Evolutionary conservation across 2,329 filamentous ascomycete genomes (phyloP).

Genomic region (Calonectria hawksworthii): DNA sequence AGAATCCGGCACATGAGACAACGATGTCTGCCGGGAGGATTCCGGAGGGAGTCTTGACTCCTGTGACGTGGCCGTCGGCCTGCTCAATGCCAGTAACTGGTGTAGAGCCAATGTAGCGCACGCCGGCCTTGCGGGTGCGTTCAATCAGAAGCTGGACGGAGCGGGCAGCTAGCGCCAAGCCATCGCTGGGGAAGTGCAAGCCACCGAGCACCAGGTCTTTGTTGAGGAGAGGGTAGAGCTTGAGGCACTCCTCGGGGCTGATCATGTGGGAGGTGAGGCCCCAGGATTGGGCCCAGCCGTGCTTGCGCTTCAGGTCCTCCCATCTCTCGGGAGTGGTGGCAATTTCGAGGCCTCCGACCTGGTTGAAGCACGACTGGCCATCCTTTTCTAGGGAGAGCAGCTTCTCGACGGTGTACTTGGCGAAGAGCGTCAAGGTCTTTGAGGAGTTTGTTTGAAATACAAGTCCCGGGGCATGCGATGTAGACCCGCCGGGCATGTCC

Average conservation of each 20-base stretch:
- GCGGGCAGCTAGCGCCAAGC: conserved; percentile 71
- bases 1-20: conserved; percentile 75
- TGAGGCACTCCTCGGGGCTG: conserved; percentile 64
- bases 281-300: conserved; percentile 73
- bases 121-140: conserved; percentile 69
- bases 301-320: conserved; percentile 73
- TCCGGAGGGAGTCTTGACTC: conserved; percentile 64
- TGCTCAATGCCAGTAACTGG: conserved; percentile 70
- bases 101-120: conserved; percentile 69
- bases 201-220: conserved; percentile 68
- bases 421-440: conserved; percentile 70
- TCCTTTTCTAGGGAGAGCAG: conserved; percentile 62
- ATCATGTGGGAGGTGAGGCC: conserved; percentile 69
- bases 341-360: conserved; percentile 73
- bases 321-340: conserved; percentile 71
- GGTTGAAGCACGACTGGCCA: conserved; percentile 67
- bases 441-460: conserved; percentile 74
- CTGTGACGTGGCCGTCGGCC: conserved; percentile 64
- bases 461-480: conserved; percentile 74
- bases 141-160: conserved; percentile 73
- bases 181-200: conserved; percentile 72
- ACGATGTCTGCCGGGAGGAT: conserved; percentile 71
- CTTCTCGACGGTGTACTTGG: conserved; percentile 74
- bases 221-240: conserved; percentile 68
- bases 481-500: conserved; percentile 74